A percentile compares a stretch with the other conserved stretches of the same genome.
Conservation (phyloP, 148 eudicot genomes). For the Silene latifolia region DNA sequence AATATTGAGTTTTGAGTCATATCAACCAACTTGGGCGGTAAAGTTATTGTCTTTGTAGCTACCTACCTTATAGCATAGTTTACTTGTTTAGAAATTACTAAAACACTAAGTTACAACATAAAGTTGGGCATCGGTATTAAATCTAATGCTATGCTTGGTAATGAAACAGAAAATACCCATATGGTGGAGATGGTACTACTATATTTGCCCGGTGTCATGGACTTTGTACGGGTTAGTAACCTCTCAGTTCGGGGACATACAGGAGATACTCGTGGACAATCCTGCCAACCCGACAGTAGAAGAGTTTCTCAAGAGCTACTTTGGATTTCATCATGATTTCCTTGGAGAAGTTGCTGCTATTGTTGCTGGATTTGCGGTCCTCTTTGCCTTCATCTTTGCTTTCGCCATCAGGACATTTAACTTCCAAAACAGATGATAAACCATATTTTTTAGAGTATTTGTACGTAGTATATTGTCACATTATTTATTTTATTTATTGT, state of each 20-base stretch:
- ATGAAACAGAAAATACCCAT: conserved; percentile 47
- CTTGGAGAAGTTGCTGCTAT: conserved; percentile 46
- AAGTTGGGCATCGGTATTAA: background rate
- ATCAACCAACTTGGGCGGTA: too few species aligned
- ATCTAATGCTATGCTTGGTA: background rate
- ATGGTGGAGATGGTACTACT: conserved; percentile 88
- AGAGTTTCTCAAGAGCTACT: conserved; percentile 36
- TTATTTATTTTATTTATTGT: too few species aligned
- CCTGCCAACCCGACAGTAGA: conserved; percentile 19
- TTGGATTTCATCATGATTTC: conserved; percentile 57
- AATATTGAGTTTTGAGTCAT: too few species aligned
- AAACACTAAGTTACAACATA: background rate
- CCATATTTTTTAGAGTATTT: too few species aligned
- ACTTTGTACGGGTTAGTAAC: conserved; percentile 58
- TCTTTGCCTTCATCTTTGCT: conserved; percentile 60
- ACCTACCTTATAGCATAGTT: too few species aligned
- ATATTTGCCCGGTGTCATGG: conserved; percentile 63
- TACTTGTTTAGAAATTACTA: too few species aligned
- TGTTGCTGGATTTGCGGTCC: conserved; percentile 34
- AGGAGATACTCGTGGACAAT: background rate
- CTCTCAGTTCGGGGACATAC: conserved; percentile 65
- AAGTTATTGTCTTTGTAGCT: too few species aligned
- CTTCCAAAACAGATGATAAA: conserved; percentile 57
- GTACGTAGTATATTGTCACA: too few species aligned
- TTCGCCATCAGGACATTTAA: conserved; percentile 55